Evolutionary conservation across 805 yeast genomes (phyloP), one percentile per base, ranked within the genome.

Genomic region (Candida tammaniensis): DNA sequence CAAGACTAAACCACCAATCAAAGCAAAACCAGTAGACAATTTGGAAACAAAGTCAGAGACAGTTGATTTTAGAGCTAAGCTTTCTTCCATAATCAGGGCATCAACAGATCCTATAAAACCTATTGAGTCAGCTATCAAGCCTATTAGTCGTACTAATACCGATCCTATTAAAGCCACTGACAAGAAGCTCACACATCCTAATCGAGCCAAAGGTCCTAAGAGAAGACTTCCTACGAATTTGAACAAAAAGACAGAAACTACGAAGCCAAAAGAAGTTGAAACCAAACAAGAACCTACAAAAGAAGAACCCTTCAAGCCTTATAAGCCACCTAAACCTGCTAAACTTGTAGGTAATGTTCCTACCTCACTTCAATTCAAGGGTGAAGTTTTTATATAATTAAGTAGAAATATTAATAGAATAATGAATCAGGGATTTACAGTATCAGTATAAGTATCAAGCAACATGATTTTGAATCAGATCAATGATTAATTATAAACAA

Each of bases 201-300:
- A 64, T 28, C 55, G 81, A 34, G 57, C 78, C 12, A 68, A 59
- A 36, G 81, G 81, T 0, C 81, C 81, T 0, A 72, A 65, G 46
- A 53, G 80, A 42, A 55, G 70, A 31, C 55, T 70, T 13, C 79
- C 80, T 1, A 60, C 33, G 31, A 33, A 18, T 5, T 35, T 38
- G 14, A 31, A 31, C 17, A 23, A n/a, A n/a, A 22, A 20, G 9
- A 14, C 26, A 15, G 9, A n/a, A 22, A 20, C 26, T 18, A 16
- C 5, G 20, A 15, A 24, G 14, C 13, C 17, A 13, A 7, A 30
- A 30, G 19, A 14, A 15, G n/a, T 5, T 4, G 5, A 24, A 16
- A 24, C 25, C 4, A 10, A 8, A 11, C 4, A 18, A 14, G 12
- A 8, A n/a, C 17, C 24, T 14, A 17, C 28, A 14, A 22, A 22